Evolutionary conservation across 768 basidiomycete genomes (phyloP).

Genomic region (Suillus subalutaceus): DNA sequence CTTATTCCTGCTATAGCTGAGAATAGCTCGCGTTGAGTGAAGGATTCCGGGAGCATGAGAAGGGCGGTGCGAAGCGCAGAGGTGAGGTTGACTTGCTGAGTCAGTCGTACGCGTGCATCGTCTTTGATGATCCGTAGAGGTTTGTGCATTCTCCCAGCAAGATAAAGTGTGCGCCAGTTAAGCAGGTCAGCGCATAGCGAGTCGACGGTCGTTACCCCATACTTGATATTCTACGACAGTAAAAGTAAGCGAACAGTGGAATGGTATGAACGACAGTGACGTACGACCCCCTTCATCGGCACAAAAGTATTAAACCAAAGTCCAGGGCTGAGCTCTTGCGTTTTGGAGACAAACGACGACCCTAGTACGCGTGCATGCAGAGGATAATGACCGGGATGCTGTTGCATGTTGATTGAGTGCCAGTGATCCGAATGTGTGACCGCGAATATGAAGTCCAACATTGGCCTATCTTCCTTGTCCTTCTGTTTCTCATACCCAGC

Average conservation of each 20-base stretch:
- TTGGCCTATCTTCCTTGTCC: constrained; percentile 52
- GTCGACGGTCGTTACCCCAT: constrained; percentile 92
- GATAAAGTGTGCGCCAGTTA: constrained; percentile 92
- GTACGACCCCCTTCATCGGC: constrained; percentile 79
- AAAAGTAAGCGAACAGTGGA: constrained; percentile 6
- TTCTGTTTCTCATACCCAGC: constrained; percentile 61
- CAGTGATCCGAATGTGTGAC: constrained; percentile 93
- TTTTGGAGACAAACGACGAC: constrained; percentile 73
- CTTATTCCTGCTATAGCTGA: constrained; percentile 83
- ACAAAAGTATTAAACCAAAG: constrained; percentile 97
- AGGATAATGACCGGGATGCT: constrained; percentile 90
- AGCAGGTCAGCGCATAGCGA: constrained; percentile 87
- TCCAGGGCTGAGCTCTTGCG: constrained; percentile 80
- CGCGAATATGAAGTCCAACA: constrained; percentile 97
- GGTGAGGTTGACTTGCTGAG: constrained; percentile 91
- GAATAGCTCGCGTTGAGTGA: constrained; percentile 83
- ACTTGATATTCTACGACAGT: constrained; percentile 82
- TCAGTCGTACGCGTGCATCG: constrained; percentile 88
- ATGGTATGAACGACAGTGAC: constrained; percentile 34
- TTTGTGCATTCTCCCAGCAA: constrained; percentile 97
- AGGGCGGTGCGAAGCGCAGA: constrained; percentile 91
- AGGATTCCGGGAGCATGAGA: constrained; percentile 79
- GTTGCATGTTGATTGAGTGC: constrained; percentile 94
- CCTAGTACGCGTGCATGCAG: constrained; percentile 85
- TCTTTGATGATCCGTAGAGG: constrained; percentile 92